Conservation (phyloP, 345 rosid species). For the Streptanthus diversifolius region DNA sequence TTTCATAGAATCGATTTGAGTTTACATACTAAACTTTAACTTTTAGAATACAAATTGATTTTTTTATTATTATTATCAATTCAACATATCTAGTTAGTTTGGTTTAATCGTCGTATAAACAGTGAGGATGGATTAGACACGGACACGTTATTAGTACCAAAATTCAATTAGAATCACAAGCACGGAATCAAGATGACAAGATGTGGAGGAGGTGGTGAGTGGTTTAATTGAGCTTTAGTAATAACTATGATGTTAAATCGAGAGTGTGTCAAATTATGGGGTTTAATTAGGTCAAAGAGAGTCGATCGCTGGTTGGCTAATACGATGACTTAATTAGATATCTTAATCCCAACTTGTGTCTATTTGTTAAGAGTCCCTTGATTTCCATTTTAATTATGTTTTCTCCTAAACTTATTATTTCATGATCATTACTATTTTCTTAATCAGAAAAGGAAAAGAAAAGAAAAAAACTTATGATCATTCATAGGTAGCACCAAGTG, state of each 20-base stretch:
- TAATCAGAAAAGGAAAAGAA: no score
- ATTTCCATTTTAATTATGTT: neutral
- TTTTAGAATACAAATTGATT: neutral
- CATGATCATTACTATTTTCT: neutral
- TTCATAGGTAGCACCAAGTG: conserved; percentile 9
- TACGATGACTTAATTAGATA: conserved; percentile 4
- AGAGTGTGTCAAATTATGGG: conserved; percentile 10
- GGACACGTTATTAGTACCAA: neutral
- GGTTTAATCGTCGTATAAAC: neutral
- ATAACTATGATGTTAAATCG: neutral
- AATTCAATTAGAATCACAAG: neutral
- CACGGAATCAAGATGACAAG: neutral
- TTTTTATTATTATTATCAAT: neutral
- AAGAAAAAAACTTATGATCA: neutral
- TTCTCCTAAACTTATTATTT: neutral
- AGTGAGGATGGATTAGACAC: neutral
- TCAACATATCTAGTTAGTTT: neutral
- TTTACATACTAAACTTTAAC: neutral
- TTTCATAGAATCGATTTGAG: neutral
- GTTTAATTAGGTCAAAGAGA: conserved; percentile 7
- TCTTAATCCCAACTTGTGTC: conserved; percentile 22
- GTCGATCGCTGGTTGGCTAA: conserved; percentile 25
- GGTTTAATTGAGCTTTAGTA: neutral
- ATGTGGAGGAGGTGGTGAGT: neutral
- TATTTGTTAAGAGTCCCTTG: conserved; percentile 12